phyloP scores from a whole-genome alignment of 1,284 basidiomycete genomes.

The Erythrobasidium hasegawianum region DNA sequence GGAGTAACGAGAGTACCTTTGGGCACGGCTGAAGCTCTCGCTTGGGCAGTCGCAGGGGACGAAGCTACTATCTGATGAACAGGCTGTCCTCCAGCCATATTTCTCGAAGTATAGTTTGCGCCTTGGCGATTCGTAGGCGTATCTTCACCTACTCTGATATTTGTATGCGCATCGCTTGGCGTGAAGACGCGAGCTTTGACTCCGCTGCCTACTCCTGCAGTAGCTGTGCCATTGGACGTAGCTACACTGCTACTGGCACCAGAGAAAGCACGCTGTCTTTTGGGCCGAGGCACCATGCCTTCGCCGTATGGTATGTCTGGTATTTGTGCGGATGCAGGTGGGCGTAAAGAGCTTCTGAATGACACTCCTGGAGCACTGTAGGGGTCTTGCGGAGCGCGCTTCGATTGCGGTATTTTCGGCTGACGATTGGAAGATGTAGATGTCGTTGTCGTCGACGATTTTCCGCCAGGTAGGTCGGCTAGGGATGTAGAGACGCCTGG shows the following conservation, averaged over 20 bases:
- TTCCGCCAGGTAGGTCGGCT: conserved; percentile 6
- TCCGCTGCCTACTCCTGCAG: neutral
- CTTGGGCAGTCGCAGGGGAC: neutral
- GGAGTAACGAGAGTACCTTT: conserved; percentile 18
- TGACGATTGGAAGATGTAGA: neutral
- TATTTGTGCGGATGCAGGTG: conserved; percentile 12
- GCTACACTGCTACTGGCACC: conserved; percentile 12
- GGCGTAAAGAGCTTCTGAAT: conserved; percentile 29
- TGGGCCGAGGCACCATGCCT: conserved; percentile 4
- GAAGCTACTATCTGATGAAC: conserved; percentile 21
- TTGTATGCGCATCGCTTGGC: conserved; percentile 32
- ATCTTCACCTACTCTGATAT: conserved; percentile 10
- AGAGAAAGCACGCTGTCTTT: conserved; percentile 18
- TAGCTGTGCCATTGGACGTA: neutral
- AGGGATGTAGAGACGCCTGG: conserved; percentile 11
- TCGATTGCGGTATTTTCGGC: conserved; percentile 21
- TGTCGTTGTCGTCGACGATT: conserved; percentile 1
- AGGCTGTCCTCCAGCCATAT: conserved; percentile 10
- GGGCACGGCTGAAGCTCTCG: conserved; percentile 6
- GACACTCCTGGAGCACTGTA: conserved; percentile 25
- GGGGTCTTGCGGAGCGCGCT: conserved; percentile 15
- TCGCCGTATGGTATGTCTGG: conserved; percentile 32
- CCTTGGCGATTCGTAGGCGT: neutral
- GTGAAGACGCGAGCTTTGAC: conserved; percentile 28
- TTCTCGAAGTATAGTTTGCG: conserved; percentile 6